These are phyloP conservation scores for Mortierella sp. DNA, from an alignment of 371 early-diverging fungal species.

Conservation along the genomic window DNA sequence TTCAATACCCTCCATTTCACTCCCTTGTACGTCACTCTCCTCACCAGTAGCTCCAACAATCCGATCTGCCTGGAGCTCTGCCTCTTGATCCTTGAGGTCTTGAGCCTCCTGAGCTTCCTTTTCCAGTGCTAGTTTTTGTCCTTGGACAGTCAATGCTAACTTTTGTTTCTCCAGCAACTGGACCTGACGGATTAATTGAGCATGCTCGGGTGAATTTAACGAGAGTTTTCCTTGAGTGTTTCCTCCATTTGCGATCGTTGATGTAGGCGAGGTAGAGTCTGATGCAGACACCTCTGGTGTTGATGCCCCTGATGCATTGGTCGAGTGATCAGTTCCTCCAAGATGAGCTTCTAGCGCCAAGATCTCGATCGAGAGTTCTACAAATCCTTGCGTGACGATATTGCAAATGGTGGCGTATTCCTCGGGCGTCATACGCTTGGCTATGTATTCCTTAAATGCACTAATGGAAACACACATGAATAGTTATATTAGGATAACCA, in stretches of 20 bases:
- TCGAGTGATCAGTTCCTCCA: constrained; percentile 25
- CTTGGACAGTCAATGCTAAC: constrained; percentile 36
- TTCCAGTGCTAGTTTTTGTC: constrained; percentile 34
- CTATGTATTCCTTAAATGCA: constrained; percentile 50
- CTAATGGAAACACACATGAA: constrained; percentile 4
- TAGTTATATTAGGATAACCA: background rate
- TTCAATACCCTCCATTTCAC: background rate
- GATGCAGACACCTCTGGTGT: background rate
- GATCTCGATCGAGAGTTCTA: constrained; percentile 50
- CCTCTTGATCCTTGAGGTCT: constrained; percentile 37
- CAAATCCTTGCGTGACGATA: constrained; percentile 51
- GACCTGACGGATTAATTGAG: constrained; percentile 46
- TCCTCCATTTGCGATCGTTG: background rate
- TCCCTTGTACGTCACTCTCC: background rate
- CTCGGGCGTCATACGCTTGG: constrained; percentile 46
- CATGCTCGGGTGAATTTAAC: constrained; percentile 48
- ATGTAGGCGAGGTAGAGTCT: background rate
- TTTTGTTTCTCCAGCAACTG: constrained; percentile 48
- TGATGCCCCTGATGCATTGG: background rate
- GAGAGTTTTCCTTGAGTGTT: background rate
- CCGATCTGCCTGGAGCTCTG: constrained; percentile 30
- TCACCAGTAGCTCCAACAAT: constrained; percentile 15
- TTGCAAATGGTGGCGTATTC: constrained; percentile 52
- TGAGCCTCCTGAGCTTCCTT: constrained; percentile 32
- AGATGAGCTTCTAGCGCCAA: constrained; percentile 49